A percentile compares a stretch with the other conserved stretches of the same genome.
phyloP scores from a whole-genome alignment of 23 red algal genomes.

The Gracilaria caudata region DNA sequence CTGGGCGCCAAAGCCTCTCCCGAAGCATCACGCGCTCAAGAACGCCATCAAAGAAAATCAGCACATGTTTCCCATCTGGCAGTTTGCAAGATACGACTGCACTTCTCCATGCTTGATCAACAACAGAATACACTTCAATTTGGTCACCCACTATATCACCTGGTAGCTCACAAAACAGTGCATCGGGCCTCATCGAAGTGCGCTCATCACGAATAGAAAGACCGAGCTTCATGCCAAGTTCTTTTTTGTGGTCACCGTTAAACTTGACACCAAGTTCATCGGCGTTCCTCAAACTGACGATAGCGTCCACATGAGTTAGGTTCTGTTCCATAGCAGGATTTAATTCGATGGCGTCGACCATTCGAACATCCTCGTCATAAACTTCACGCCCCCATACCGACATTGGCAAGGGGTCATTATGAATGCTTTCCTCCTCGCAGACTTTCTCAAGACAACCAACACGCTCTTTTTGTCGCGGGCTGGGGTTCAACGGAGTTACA shows the following conservation, averaged over 20 bases:
- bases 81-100: slow-evolving; percentile 10
- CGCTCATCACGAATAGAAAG: neutral
- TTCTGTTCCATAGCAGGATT: neutral
- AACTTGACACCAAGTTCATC: slow-evolving; percentile 5
- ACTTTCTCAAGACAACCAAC: neutral
- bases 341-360: slow-evolving; percentile 8
- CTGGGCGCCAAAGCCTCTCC: slow-evolving; percentile 21
- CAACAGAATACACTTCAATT: slow-evolving; percentile 27
- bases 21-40: slow-evolving; percentile 7
- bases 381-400: neutral
- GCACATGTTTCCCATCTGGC: slow-evolving; percentile 18
- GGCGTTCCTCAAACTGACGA: neutral
- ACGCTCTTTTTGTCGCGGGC: slow-evolving; percentile 2
- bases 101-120: slow-evolving; percentile 18
- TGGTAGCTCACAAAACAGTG: neutral
- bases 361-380: neutral
- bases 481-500: neutral
- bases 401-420: neutral
- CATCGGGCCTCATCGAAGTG: neutral
- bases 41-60: slow-evolving; percentile 17
- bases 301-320: neutral
- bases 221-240: neutral
- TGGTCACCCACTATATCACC: slow-evolving; percentile 27
- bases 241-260: slow-evolving; percentile 14
- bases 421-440: neutral